Conservation (phyloP, 2,329 filamentous ascomycete genomes). For the Leptodontidium sp. region DNA sequence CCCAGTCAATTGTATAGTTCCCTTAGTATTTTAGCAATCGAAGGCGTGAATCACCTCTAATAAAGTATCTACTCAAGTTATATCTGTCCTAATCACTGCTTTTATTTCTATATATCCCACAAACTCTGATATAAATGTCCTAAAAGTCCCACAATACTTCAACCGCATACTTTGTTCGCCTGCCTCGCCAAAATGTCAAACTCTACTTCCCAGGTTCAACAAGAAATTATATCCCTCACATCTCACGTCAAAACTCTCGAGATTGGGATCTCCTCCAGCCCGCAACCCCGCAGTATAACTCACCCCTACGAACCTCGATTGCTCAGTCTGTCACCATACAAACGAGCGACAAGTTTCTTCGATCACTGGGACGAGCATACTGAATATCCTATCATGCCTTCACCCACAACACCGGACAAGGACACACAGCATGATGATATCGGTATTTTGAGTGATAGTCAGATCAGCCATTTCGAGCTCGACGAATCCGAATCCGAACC, state of each 20-base stretch:
- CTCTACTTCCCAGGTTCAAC: not conserved
- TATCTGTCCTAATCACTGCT: not conserved
- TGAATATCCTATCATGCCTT: not conserved
- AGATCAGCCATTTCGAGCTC: not conserved
- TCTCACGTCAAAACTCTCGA: not conserved
- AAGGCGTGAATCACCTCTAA: slow-evolving; percentile 5
- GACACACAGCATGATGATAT: not conserved
- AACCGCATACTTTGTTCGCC: not conserved
- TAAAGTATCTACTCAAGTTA: not conserved
- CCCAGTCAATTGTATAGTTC: not conserved
- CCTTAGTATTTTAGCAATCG: not conserved
- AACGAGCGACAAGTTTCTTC: not conserved
- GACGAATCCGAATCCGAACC: not conserved
- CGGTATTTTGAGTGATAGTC: not conserved
- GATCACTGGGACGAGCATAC: not conserved
- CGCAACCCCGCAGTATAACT: not conserved
- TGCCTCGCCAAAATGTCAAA: not conserved
- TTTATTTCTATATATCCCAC: not conserved
- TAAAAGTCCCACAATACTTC: not conserved
- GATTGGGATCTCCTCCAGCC: not conserved
- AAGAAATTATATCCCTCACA: not conserved
- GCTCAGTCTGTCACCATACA: slow-evolving; percentile 5
- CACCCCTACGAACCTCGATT: not conserved
- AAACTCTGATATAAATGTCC: not conserved
- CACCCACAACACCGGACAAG: not conserved